These are phyloP conservation scores for Coemansia sp. DNA, from an alignment of 192 early-diverging fungal genomes.

Conservation along the genomic window DNA sequence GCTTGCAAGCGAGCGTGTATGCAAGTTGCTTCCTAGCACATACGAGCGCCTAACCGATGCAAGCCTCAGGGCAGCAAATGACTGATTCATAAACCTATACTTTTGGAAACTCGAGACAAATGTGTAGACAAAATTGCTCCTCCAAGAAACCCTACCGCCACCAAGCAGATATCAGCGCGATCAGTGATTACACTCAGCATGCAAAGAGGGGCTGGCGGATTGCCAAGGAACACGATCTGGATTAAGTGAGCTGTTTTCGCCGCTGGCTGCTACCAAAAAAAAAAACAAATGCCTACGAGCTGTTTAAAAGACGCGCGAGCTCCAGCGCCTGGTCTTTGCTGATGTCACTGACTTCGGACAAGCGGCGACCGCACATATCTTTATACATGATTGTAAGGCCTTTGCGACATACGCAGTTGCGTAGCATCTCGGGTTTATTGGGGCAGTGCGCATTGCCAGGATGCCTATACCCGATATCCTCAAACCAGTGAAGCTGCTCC, in stretches of 20 bases:
- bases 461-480: conserved; percentile 71
- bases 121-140: background rate
- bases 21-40: background rate
- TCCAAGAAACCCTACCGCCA: background rate
- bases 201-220: no score
- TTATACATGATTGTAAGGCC: conserved; percentile 20
- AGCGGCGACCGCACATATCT: conserved; percentile 29
- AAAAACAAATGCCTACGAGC: background rate
- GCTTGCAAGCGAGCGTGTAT: background rate
- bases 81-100: conserved; percentile 24
- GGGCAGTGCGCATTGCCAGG: conserved; percentile 65
- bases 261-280: no score
- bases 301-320: conserved; percentile 29
- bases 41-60: background rate
- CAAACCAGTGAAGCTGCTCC: conserved; percentile 65
- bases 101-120: background rate
- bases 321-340: conserved; percentile 23
- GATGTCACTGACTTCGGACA: conserved; percentile 25
- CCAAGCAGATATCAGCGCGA: background rate
- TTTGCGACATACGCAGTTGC: conserved; percentile 21
- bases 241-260: background rate
- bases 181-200: background rate
- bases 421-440: conserved; percentile 42
- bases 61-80: conserved; percentile 20
- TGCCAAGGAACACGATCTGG: background rate